These are phyloP conservation scores for Scorias spongiosa DNA, from an alignment of 2,329 filamentous ascomycete species.

Conservation along the genomic window DNA sequence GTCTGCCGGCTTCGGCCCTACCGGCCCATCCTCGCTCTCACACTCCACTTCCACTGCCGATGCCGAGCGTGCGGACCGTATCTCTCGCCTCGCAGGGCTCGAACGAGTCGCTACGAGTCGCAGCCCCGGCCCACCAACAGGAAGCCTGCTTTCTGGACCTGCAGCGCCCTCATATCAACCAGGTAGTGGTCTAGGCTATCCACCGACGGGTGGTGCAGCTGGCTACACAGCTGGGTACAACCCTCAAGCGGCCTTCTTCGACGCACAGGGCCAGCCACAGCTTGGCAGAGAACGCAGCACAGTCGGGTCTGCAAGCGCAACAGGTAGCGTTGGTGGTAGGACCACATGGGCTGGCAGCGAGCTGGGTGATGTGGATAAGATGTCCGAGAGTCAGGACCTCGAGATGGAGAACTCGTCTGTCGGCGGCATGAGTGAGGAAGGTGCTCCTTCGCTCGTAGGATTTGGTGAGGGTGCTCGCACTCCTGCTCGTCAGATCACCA, in stretches of 20 bases:
- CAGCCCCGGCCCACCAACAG: conserved; percentile 18
- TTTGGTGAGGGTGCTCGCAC: conserved; percentile 74
- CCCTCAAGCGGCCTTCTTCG: conserved; percentile 56
- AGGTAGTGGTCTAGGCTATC: conserved; percentile 10
- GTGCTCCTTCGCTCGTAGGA: conserved; percentile 67
- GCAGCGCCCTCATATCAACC: conserved; percentile 20
- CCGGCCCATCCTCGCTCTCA: conserved; percentile 14
- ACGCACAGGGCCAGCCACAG: conserved; percentile 51
- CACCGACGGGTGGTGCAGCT: conserved; percentile 7
- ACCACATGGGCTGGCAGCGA: conserved; percentile 56
- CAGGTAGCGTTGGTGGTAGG: conserved; percentile 56
- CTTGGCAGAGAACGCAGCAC: conserved; percentile 67
- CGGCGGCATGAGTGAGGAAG: conserved; percentile 75
- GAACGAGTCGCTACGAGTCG: conserved; percentile 72
- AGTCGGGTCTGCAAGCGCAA: conserved; percentile 80
- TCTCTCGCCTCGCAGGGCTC: conserved; percentile 84
- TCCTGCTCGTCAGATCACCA: conserved; percentile 48
- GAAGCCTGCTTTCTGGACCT: conserved; percentile 32
- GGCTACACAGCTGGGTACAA: conserved; percentile 22
- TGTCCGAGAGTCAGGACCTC: conserved; percentile 41
- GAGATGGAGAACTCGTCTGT: conserved; percentile 41
- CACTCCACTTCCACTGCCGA: conserved; percentile 46
- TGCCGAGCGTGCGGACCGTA: conserved; percentile 84
- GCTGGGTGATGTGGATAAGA: conserved; percentile 47
- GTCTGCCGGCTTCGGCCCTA: conserved; percentile 36